Conservation (phyloP, 768 basidiomycete genomes). For the Lentinula lateritia region DNA sequence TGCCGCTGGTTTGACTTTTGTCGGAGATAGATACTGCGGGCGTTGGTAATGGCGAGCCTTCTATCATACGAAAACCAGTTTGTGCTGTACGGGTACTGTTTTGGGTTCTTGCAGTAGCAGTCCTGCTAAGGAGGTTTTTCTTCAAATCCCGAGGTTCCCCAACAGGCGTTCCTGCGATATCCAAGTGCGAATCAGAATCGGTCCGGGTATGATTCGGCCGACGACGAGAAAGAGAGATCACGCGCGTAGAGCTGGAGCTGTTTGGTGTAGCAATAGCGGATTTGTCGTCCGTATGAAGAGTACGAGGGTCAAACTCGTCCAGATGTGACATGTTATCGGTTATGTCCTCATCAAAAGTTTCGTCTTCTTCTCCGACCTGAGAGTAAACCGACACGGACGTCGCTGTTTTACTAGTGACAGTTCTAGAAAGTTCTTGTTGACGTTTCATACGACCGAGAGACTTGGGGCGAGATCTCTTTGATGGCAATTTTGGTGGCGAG, state of each 20-base stretch:
- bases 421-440: background rate
- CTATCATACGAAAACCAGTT: conserved; percentile 9
- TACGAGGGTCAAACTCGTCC: conserved; percentile 8
- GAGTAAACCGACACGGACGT: conserved; percentile 11
- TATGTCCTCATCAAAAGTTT: background rate
- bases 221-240: conserved; percentile 8
- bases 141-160: background rate
- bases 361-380: conserved; percentile 10
- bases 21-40: background rate
- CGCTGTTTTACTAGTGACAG: conserved; percentile 7
- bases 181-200: conserved; percentile 3
- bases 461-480: background rate
- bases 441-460: background rate
- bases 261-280: background rate
- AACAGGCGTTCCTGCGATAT: background rate
- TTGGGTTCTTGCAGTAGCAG: background rate
- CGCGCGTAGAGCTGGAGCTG: background rate
- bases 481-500: background rate
- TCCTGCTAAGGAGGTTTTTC: background rate
- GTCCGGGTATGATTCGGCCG: conserved; percentile 1
- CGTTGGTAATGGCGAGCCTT: conserved; percentile 9
- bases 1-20: background rate
- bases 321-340: conserved; percentile 4
- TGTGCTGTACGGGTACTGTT: conserved; percentile 2
- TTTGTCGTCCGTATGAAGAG: background rate